Conservation (phyloP, 2,329 filamentous ascomycete genomes). For the Penicillium sp. region DNA sequence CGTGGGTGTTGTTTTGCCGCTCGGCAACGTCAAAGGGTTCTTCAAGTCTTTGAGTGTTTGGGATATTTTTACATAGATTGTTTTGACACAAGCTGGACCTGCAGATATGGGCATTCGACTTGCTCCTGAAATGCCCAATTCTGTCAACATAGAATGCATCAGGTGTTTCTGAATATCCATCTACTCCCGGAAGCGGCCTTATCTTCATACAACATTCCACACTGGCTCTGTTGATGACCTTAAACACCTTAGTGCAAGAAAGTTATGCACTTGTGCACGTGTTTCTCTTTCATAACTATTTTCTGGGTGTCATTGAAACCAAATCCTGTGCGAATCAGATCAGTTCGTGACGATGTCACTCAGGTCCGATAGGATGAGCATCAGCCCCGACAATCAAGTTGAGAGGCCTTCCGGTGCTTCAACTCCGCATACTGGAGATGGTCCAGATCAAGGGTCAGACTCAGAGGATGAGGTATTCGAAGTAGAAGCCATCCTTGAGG, state of each 20-base stretch:
- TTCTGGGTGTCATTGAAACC: not conserved
- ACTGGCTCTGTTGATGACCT: not conserved
- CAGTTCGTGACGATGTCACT: not conserved
- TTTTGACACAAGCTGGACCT: not conserved
- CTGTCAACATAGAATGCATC: not conserved
- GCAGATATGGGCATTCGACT: not conserved
- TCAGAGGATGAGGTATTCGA: not conserved
- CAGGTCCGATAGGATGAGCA: not conserved
- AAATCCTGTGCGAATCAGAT: not conserved
- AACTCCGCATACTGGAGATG: conserved; percentile 44
- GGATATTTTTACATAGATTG: not conserved
- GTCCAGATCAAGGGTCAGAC: not conserved
- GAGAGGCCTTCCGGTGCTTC: not conserved
- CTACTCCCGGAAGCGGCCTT: not conserved
- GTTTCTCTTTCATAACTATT: not conserved
- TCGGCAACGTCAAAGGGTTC: not conserved
- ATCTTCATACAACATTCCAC: not conserved
- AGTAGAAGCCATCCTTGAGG: conserved; percentile 55
- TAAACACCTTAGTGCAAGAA: not conserved
- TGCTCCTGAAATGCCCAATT: not conserved
- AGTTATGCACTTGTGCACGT: not conserved
- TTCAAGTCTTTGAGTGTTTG: not conserved
- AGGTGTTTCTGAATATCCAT: not conserved
- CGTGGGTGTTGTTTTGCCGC: conserved; percentile 16
- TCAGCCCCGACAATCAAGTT: not conserved